Percentiles rank a stretch among this genome's conserved stretches.
These are phyloP conservation scores for Xylaria sp. DNA, from an alignment of 2,329 filamentous ascomycete species.

Conservation along the genomic window DNA sequence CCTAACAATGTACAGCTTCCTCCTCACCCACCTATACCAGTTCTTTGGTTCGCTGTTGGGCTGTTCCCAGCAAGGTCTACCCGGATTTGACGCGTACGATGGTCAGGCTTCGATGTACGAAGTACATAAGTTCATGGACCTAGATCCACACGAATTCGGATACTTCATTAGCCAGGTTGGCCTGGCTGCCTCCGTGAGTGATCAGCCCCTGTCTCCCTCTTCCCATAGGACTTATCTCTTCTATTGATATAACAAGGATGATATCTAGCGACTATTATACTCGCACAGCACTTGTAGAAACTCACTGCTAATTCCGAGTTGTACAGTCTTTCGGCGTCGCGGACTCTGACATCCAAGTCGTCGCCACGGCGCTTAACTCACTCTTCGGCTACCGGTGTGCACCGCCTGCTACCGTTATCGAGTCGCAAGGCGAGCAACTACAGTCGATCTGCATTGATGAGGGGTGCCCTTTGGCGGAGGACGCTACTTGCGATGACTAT, in stretches of 20 bases:
- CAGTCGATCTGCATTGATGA: conserved; percentile 62
- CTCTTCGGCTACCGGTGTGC: conserved; percentile 60
- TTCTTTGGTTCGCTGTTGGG: conserved; percentile 65
- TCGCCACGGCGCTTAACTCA: conserved; percentile 55
- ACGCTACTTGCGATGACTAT: conserved; percentile 55
- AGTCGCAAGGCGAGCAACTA: conserved; percentile 51
- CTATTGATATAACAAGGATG: no score
- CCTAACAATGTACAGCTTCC: conserved; percentile 46
- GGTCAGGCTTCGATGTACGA: conserved; percentile 55
- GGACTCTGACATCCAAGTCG: conserved; percentile 54
- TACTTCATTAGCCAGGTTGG: conserved; percentile 67
- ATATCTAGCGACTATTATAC: neutral
- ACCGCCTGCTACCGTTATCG: conserved; percentile 52
- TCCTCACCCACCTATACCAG: conserved; percentile 66
- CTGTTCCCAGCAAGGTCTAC: conserved; percentile 57
- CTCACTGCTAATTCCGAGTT: neutral
- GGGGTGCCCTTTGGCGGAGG: conserved; percentile 54
- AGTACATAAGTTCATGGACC: conserved; percentile 66
- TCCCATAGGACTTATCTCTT: no score
- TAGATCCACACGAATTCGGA: conserved; percentile 55
- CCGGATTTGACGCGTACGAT: conserved; percentile 56
- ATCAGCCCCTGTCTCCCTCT: neutral
- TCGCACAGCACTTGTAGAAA: neutral
- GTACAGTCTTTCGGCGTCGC: conserved; percentile 60
- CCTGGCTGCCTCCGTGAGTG: conserved; percentile 50